These are phyloP conservation scores for Rhododendron simsii DNA, from an alignment of 148 eudicot genomes.

Conservation along the genomic window DNA sequence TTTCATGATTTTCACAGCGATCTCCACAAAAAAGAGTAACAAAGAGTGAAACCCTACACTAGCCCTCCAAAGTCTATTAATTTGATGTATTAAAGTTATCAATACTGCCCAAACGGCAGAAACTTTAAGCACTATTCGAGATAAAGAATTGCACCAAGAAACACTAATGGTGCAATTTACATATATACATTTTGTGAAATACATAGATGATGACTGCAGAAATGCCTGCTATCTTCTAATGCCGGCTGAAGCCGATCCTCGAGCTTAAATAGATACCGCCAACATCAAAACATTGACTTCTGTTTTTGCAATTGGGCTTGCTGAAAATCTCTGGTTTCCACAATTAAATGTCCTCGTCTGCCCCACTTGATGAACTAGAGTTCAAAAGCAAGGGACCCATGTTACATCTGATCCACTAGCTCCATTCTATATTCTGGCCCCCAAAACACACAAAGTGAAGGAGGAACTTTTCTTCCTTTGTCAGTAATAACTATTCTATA, in stretches of 20 bases:
- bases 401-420: background rate
- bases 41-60: background rate
- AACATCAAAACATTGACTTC: background rate
- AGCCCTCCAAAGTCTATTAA: background rate
- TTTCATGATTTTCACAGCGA: background rate
- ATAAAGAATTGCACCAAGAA: background rate
- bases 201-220: background rate
- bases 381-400: background rate
- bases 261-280: background rate
- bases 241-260: background rate
- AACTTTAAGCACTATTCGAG: background rate
- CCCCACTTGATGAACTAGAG: background rate
- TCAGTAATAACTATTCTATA: background rate
- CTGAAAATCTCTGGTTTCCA: background rate
- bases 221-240: background rate
- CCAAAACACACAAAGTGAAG: conserved; percentile 5
- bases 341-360: background rate
- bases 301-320: background rate
- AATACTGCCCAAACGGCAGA: background rate
- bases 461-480: background rate
- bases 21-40: background rate
- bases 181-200: background rate
- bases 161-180: background rate
- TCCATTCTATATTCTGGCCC: background rate
- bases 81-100: background rate